These are phyloP conservation scores for Leccinum variicolor DNA, from an alignment of 768 basidiomycete genomes.

Conservation along the genomic window DNA sequence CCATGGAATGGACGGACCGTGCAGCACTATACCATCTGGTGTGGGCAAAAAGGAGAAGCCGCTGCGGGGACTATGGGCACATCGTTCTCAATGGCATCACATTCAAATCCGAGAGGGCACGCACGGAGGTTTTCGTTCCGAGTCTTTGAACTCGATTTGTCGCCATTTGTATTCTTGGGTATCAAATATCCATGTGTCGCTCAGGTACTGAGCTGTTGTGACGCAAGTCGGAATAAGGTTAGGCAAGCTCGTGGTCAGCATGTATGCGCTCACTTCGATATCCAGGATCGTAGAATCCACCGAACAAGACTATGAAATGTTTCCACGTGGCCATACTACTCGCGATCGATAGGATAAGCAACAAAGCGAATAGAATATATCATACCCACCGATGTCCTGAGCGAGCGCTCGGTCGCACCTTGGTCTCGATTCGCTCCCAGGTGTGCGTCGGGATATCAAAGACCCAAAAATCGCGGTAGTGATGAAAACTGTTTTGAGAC, in stretches of 20 bases:
- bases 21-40: constrained; percentile 73
- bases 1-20: constrained; percentile 47
- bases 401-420: constrained; percentile 71
- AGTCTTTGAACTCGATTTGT: constrained; percentile 70
- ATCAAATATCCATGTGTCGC: constrained; percentile 84
- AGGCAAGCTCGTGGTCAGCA: neutral
- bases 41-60: constrained; percentile 84
- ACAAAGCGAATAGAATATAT: neutral
- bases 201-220: constrained; percentile 67
- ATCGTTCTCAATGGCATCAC: neutral
- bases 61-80: constrained; percentile 53
- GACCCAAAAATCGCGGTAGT: constrained; percentile 87
- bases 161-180: constrained; percentile 85
- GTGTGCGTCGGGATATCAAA: constrained; percentile 76
- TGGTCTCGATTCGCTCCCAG: constrained; percentile 91
- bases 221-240: neutral
- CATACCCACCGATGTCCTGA: constrained; percentile 72
- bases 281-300: constrained; percentile 89
- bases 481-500: constrained; percentile 81
- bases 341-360: neutral
- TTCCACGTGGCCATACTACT: constrained; percentile 89
- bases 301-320: constrained; percentile 81
- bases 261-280: constrained; percentile 51
- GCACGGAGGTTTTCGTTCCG: constrained; percentile 70
- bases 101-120: constrained; percentile 12